phyloP scores from a whole-genome alignment of 352 stramenopile species.

The Globisporangium polare region DNA sequence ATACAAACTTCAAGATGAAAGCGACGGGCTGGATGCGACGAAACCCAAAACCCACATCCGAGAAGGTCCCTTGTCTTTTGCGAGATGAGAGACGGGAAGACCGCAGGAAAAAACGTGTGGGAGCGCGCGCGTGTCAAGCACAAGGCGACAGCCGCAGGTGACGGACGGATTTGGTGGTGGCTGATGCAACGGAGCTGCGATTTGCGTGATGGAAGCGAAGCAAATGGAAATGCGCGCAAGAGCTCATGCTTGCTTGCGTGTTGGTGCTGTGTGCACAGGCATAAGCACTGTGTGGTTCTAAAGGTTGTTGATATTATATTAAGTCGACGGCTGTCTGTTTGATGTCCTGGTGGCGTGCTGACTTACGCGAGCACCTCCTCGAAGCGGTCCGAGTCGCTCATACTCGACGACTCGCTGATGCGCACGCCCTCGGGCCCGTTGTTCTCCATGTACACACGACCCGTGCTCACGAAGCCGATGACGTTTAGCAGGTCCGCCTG shows the following conservation, averaged over 20 bases:
- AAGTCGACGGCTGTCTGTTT: not conserved
- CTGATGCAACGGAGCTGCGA: not conserved
- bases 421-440: slow-evolving; percentile 44
- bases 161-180: not conserved
- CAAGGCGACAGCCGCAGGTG: not conserved
- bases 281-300: slow-evolving; percentile 2
- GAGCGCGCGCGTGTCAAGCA: not conserved
- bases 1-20: slow-evolving; percentile 20
- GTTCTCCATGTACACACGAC: slow-evolving; percentile 73
- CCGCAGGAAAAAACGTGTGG: slow-evolving; percentile 15
- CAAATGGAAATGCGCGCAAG: not conserved
- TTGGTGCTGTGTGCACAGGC: not conserved
- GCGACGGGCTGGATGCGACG: not conserved
- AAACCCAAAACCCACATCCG: not conserved
- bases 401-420: slow-evolving; percentile 52
- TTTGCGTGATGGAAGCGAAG: not conserved
- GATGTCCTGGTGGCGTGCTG: not conserved
- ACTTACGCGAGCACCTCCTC: slow-evolving; percentile 56
- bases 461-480: slow-evolving; percentile 71
- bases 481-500: slow-evolving; percentile 72
- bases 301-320: slow-evolving; percentile 6
- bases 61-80: not conserved
- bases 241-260: not conserved
- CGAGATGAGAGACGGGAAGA: not conserved
- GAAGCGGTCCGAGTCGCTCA: slow-evolving; percentile 55